These are phyloP conservation scores for Secale cereale DNA, from an alignment of 176 grass and related monocot genomes.

Conservation along the genomic window DNA sequence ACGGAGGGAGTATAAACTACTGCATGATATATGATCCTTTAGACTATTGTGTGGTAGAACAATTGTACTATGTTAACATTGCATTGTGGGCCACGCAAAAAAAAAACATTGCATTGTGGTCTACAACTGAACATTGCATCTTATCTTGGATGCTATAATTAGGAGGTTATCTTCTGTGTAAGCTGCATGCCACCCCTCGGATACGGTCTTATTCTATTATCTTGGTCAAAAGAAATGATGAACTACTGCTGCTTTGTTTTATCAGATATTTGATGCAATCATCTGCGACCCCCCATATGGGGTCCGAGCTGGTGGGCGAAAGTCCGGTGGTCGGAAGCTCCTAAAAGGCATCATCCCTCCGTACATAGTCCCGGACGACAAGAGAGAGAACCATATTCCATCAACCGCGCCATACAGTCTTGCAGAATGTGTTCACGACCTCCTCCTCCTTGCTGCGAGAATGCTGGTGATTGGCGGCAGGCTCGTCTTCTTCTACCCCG, in stretches of 20 bases:
- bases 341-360: conserved; percentile 65
- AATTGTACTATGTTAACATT: neutral
- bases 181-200: neutral
- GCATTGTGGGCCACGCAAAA: neutral
- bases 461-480: conserved; percentile 83
- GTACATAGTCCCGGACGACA: conserved; percentile 87
- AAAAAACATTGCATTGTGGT: neutral
- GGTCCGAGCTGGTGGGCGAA: conserved; percentile 87
- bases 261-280: conserved; percentile 85
- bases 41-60: neutral
- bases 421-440: conserved; percentile 78
- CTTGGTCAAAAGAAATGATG: neutral
- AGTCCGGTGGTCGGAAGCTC: conserved; percentile 82
- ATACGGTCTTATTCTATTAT: neutral
- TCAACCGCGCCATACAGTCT: conserved; percentile 86
- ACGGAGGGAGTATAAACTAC: too few species aligned
- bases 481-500: conserved; percentile 77
- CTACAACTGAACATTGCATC: neutral
- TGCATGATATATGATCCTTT: neutral
- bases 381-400: conserved; percentile 83
- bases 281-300: conserved; percentile 96
- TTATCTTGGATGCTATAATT: neutral
- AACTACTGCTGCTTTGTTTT: neutral
- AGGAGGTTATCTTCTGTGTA: neutral
- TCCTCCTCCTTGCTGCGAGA: conserved; percentile 70